A percentile compares a stretch with the other conserved stretches of the same genome.
These are phyloP conservation scores for Pseudotsuga menziesii DNA, from an alignment of 75 land plant genomes.

Conservation along the genomic window DNA sequence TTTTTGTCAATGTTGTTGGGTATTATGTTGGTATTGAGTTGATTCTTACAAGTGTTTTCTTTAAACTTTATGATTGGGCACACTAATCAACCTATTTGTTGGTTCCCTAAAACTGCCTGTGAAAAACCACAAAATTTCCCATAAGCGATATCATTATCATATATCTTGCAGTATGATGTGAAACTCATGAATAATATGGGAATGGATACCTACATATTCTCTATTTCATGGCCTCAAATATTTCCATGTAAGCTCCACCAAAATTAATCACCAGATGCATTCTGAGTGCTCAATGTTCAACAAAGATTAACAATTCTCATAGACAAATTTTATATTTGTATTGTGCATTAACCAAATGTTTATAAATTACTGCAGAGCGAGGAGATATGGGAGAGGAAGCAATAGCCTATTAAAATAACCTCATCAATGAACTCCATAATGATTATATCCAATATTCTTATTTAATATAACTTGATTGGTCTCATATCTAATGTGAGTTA, in stretches of 20 bases:
- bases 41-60: too few relatives aligned
- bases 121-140: background rate
- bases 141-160: background rate
- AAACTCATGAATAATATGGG: slow-evolving; percentile 3
- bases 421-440: background rate
- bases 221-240: slow-evolving; percentile 1
- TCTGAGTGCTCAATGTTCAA: background rate
- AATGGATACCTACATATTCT: slow-evolving; percentile 1
- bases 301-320: background rate
- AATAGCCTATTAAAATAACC: slow-evolving; percentile 1
- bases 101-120: background rate
- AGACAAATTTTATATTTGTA: background rate
- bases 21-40: too few relatives aligned
- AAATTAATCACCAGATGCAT: background rate
- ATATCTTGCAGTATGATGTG: background rate
- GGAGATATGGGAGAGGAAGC: background rate
- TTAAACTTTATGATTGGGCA: background rate
- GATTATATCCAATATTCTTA: too few relatives aligned
- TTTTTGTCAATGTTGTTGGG: too few relatives aligned
- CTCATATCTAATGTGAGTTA: too few relatives aligned
- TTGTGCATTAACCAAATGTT: background rate
- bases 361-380: background rate
- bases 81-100: background rate
- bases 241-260: background rate
- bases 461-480: too few relatives aligned